Base-by-base conservation (phyloP, 2,329 filamentous ascomycete species). In the Zymoseptoria passerinii region DNA sequence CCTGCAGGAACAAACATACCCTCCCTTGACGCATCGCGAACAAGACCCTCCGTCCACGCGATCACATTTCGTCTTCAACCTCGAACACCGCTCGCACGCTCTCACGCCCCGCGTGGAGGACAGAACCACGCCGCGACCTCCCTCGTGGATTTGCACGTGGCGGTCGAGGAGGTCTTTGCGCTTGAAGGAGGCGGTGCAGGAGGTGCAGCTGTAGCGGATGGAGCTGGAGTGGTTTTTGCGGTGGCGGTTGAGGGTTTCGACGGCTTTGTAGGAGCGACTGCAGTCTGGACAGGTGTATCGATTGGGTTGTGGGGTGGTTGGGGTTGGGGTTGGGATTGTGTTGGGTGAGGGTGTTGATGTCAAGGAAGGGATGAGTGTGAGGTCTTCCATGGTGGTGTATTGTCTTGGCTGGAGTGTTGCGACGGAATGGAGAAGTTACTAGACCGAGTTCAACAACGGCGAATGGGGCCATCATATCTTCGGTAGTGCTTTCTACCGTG, bases 91-190 rank as follows among this genome's bases (percentile, higher is more conserved):
- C 57, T 65, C 61, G 51, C 63, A 65, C 8, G 63, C 63, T 54
- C 61, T 50, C 48, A 58, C 59, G 23, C 59, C 63, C 40, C 63
- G 44, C 8, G 54, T 58, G 10, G 50, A 52, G 40, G 28, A 58
- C 4, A 58, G 27, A 1, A 57, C 54, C 29, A 51, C 58, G 50
- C 54, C 57, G n/a, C 53, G 51, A 28, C 54, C 56, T n/a, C 53
- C 52, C 3, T 54, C 44, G 27, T 65, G 63, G 16, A 63, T 65
- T 52, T 61, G 58, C n/a, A 50, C 52, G 44, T 65, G 63, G 52
- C 63, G 57, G 48, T 65, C 63, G 49, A 65, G 59, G 10, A 65
- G 59, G 52, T 65, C 63, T 48, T 65, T 65, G 28, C 63, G 54
- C 27, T 65, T 65, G 61, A 65, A 65, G 20, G 58, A 60, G 40